These are phyloP conservation scores for Otatea glauca DNA, from an alignment of 176 grass and related monocot genomes.

Conservation along the genomic window DNA sequence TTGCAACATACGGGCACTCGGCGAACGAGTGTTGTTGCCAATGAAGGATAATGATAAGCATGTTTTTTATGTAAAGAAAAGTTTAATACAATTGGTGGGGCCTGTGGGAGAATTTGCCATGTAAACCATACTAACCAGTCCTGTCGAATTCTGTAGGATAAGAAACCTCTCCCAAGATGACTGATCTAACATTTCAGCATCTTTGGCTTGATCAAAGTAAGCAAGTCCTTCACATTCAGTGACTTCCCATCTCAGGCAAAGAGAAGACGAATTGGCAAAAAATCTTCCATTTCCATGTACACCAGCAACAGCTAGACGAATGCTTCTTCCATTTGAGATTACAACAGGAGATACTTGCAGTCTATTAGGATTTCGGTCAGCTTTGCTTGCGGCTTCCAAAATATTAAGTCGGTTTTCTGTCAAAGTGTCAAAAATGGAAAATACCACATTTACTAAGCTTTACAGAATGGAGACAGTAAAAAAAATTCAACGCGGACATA, in stretches of 20 bases:
- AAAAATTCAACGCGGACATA: constrained; percentile 33
- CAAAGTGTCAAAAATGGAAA: constrained; percentile 47
- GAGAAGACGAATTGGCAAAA: constrained; percentile 96
- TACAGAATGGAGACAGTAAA: neutral
- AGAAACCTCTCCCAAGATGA: constrained; percentile 88
- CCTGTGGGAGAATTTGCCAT: neutral
- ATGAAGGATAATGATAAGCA: constrained; percentile 19
- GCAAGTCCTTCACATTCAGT: constrained; percentile 78
- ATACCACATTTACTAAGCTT: constrained; percentile 15
- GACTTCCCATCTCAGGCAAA: constrained; percentile 81
- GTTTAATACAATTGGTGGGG: constrained; percentile 9
- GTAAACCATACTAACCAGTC: constrained; percentile 67
- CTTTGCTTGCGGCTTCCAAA: constrained; percentile 70
- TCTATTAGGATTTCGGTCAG: constrained; percentile 69
- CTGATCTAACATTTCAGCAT: constrained; percentile 45
- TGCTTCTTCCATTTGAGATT: constrained; percentile 78
- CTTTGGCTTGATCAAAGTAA: constrained; percentile 56
- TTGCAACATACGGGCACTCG: too few species aligned
- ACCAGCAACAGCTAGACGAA: constrained; percentile 77
- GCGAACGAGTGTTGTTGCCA: neutral
- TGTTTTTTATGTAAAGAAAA: constrained; percentile 14
- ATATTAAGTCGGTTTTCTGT: constrained; percentile 76
- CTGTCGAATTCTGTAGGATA: constrained; percentile 86
- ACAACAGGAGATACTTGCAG: constrained; percentile 75
- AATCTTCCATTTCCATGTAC: constrained; percentile 66